Conservation (phyloP, 2,329 filamentous ascomycete species). For the Diplodia seriata region DNA sequence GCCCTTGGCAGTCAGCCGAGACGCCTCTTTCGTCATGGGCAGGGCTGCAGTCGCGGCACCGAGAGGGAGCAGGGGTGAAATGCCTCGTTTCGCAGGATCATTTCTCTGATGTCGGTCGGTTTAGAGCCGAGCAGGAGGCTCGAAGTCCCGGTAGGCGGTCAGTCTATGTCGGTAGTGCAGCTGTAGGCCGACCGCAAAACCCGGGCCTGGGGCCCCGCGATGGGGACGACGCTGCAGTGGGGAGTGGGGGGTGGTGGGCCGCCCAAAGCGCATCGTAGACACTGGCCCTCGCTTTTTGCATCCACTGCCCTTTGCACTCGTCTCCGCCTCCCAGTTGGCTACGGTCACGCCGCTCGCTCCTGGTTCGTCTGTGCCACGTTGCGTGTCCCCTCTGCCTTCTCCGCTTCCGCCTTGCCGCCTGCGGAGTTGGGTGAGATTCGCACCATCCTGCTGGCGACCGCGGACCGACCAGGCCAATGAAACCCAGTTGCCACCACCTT, state of each 20-base stretch:
- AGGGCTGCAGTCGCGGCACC: neutral
- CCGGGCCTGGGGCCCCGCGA: constrained; percentile 11
- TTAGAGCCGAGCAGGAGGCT: constrained; percentile 3
- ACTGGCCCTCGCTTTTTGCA: neutral
- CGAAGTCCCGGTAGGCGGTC: constrained; percentile 21
- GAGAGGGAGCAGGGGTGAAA: neutral
- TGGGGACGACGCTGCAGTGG: neutral
- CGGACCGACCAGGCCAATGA: neutral
- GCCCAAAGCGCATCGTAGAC: neutral
- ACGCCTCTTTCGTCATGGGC: constrained; percentile 24
- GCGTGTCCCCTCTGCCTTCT: constrained; percentile 3
- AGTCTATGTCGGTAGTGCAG: constrained; percentile 16
- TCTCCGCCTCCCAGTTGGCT: neutral
- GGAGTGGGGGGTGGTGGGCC: neutral
- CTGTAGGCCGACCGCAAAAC: constrained; percentile 12
- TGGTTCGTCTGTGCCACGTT: constrained; percentile 16
- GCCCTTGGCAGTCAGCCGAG: constrained; percentile 25
- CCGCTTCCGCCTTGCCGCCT: constrained; percentile 16
- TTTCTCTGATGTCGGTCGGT: neutral
- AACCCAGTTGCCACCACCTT: neutral
- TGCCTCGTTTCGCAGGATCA: neutral
- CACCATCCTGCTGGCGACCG: constrained; percentile 6
- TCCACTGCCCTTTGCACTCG: constrained; percentile 3
- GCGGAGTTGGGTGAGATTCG: constrained; percentile 12
- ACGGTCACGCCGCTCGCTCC: neutral